A percentile compares a stretch with the other conserved stretches of the same genome.
Evolutionary conservation across 2,329 filamentous ascomycete species (phyloP).

Genomic region (Neopestalotiopsis sp.): DNA sequence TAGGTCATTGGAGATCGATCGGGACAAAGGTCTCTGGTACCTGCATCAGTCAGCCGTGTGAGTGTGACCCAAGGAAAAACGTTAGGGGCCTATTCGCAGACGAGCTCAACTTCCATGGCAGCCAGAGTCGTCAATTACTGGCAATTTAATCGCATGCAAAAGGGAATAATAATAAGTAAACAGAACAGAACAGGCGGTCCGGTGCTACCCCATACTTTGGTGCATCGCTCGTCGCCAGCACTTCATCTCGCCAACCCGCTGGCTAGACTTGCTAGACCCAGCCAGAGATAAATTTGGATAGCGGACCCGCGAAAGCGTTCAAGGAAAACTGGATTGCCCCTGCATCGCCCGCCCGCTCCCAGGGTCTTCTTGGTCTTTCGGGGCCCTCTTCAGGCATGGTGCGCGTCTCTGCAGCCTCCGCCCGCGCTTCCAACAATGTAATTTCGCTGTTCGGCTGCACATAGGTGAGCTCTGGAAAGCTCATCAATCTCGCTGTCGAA

Average conservation of each 20-base stretch:
- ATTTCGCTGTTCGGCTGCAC: background rate
- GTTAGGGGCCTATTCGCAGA: background rate
- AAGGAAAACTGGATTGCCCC: background rate
- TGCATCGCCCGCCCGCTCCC: conserved; percentile 1
- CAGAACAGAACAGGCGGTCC: background rate
- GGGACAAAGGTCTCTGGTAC: background rate
- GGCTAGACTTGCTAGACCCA: background rate
- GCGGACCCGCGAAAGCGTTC: background rate
- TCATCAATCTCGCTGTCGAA: background rate
- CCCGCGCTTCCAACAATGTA: background rate
- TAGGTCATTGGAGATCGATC: background rate
- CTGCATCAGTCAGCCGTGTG: background rate
- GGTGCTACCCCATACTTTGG: conserved; percentile 12
- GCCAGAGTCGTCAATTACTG: background rate
- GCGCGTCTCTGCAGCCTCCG: conserved; percentile 3
- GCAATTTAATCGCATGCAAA: background rate
- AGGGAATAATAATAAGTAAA: background rate
- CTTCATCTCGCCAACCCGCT: conserved; percentile 14
- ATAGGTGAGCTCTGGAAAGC: background rate
- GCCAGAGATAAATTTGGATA: conserved; percentile 13
- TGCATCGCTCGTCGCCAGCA: background rate
- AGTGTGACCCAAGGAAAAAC: background rate
- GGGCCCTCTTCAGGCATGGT: background rate
- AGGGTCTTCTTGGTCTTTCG: conserved; percentile 4
- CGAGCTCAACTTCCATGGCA: no score